Conservation (phyloP, 2,329 filamentous ascomycete genomes). For the Pseudocercospora pini-densiflorae region DNA sequence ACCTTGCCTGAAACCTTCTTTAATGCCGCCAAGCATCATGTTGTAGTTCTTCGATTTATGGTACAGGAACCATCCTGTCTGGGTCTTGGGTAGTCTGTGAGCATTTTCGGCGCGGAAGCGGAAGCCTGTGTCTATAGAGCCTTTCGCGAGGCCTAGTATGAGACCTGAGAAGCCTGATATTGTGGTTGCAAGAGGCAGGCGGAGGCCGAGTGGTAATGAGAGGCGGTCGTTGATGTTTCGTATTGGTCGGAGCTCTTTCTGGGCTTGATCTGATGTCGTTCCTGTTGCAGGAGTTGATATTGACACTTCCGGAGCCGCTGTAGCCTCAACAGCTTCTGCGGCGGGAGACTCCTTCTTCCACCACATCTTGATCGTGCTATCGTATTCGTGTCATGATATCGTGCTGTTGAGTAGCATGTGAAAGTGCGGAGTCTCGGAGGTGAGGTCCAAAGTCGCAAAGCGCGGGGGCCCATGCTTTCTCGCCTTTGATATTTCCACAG, state of each 20-base stretch:
- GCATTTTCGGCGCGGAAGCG: conserved; percentile 96
- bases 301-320: not conserved
- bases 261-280: not conserved
- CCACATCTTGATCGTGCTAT: not conserved
- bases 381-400: not conserved
- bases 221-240: conserved; percentile 36
- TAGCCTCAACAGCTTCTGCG: not conserved
- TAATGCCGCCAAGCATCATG: conserved; percentile 74
- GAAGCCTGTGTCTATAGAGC: conserved; percentile 56
- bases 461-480: not conserved
- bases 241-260: not conserved
- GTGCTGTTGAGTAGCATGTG: not conserved
- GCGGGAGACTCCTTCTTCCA: not conserved
- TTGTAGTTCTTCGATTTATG: conserved; percentile 98
- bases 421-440: not conserved
- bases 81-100: conserved; percentile 82
- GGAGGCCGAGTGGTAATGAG: conserved; percentile 38
- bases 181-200: conserved; percentile 36
- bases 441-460: not conserved
- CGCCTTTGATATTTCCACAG: not conserved
- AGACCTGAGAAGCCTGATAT: conserved; percentile 36
- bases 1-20: conserved; percentile 79
- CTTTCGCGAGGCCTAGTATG: conserved; percentile 40
- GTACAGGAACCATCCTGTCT: conserved; percentile 95
- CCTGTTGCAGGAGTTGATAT: not conserved